These are phyloP conservation scores for Nitzschia putrida DNA, from an alignment of 108 stramenopile genomes.

Conservation along the genomic window DNA sequence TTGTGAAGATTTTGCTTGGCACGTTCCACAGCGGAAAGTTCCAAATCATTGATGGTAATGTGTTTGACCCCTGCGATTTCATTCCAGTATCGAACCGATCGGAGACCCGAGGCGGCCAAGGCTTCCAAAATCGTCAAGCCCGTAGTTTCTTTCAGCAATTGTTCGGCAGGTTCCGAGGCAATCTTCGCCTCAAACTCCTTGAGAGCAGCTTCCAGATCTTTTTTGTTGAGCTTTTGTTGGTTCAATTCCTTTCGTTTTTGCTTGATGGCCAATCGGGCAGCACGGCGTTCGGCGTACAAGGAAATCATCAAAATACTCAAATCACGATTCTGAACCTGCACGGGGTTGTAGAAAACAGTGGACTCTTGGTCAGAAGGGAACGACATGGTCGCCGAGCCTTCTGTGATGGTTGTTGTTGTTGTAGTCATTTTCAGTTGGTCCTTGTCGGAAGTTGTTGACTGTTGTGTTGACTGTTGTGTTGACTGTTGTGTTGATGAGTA, in stretches of 20 bases:
- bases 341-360: conserved; percentile 97
- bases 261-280: conserved; percentile 51
- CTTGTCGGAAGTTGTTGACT: too few species aligned
- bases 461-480: too few species aligned
- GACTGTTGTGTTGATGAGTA: too few species aligned
- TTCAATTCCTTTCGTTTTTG: conserved; percentile 56
- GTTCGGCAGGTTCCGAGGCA: conserved; percentile 5
- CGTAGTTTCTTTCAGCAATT: conserved; percentile 6
- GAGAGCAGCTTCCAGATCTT: conserved; percentile 20
- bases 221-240: conserved; percentile 29
- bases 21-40: conserved; percentile 73
- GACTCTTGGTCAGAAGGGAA: conserved; percentile 71
- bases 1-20: conserved; percentile 70
- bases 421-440: not conserved
- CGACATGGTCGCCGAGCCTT: conserved; percentile 70
- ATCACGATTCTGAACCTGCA: conserved; percentile 98
- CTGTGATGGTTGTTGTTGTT: conserved; percentile 45
- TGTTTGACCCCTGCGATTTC: conserved; percentile 90
- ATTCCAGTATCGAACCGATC: conserved; percentile 94
- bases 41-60: conserved; percentile 92
- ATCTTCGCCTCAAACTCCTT: conserved; percentile 26
- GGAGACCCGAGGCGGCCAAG: conserved; percentile 94
- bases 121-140: conserved; percentile 95
- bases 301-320: conserved; percentile 88
- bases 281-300: conserved; percentile 83